Evolutionary conservation across 2,329 filamentous ascomycete species (phyloP), one percentile per base, ranked within the genome.

Genomic region (Biscogniauxia marginata): DNA sequence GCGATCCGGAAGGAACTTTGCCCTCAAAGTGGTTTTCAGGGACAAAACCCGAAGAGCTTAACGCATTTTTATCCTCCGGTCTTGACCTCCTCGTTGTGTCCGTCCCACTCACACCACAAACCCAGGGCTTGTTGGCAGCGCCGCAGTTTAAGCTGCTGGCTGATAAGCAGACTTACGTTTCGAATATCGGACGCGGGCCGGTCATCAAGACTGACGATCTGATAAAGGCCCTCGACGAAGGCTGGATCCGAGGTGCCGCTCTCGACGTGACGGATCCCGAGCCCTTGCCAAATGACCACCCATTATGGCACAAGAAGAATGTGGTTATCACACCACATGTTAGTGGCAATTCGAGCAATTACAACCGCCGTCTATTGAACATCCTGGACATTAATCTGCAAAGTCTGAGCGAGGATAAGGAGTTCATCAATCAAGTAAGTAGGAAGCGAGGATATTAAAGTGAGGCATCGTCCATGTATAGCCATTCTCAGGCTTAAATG

Each of bases 211-310:
- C 68, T 0, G 66, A 77, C 7, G 84, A 81, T 7, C 68, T 90
- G 49, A 75, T 88, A 30, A 72, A 71, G 1, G 83, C 85, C 0
- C 71, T 90, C 19, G 67, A 74, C 52, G 61, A 63, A 24, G 68
- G 65, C 49, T 65, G 56, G 66, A 67, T 70, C 55, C 58, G 74
- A 18, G 87, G 87, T 21, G 87, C 87, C 0, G 86, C 86, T 1
- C 72, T 90, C 48, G 87, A 89, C 69, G 87, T 90, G 1, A 85
- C 86, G 2, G 86, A 90, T 61, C 87, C 87, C 0, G 87, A 90
- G 65, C 87, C 87, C 0, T 67, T 90, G 60, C 86, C 86, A 0
- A 65, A 71, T 16, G 81, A 84, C 20, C 80, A 85, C 66, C 80
- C 84, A 59, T 71, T 90, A 46, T 90, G 87, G 87, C 77, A 78